Evolutionary conservation across 2,329 filamentous ascomycete genomes (phyloP).

Genomic region (Talaromyces sp.): DNA sequence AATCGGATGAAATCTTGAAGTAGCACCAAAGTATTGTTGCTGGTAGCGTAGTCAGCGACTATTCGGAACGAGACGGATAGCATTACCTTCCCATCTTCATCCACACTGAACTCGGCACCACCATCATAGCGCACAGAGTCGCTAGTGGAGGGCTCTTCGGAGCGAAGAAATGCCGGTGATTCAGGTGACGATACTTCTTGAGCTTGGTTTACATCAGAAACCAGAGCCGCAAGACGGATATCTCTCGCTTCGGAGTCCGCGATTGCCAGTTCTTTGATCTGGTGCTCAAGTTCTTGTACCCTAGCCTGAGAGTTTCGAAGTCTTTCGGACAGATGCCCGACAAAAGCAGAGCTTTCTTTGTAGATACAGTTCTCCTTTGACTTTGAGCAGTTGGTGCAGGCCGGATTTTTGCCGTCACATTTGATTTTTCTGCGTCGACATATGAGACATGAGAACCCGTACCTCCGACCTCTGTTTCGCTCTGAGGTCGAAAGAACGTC

Average conservation of each 20-base stretch:
- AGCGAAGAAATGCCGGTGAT: slow-evolving; percentile 4
- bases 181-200: neutral
- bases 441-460: slow-evolving; percentile 16
- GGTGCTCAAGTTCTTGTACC: slow-evolving; percentile 6
- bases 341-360: slow-evolving; percentile 10
- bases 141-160: slow-evolving; percentile 7
- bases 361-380: slow-evolving; percentile 13
- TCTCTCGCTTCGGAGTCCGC: slow-evolving; percentile 11
- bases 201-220: neutral
- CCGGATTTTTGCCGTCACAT: slow-evolving; percentile 19
- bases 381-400: slow-evolving; percentile 18
- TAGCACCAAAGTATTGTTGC: slow-evolving; percentile 14
- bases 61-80: neutral
- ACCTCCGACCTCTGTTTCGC: slow-evolving; percentile 3
- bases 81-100: slow-evolving; percentile 12
- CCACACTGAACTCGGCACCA: slow-evolving; percentile 12
- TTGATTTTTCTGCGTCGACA: slow-evolving; percentile 20
- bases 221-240: slow-evolving; percentile 6
- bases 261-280: slow-evolving; percentile 8
- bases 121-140: slow-evolving; percentile 7
- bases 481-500: too few relatives aligned
- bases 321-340: slow-evolving; percentile 6
- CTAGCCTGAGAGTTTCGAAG: slow-evolving; percentile 11
- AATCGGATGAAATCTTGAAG: slow-evolving; percentile 14
- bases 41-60: neutral